Evolutionary conservation across 345 rosid species (phyloP).

Genomic region (Viola odorata): DNA sequence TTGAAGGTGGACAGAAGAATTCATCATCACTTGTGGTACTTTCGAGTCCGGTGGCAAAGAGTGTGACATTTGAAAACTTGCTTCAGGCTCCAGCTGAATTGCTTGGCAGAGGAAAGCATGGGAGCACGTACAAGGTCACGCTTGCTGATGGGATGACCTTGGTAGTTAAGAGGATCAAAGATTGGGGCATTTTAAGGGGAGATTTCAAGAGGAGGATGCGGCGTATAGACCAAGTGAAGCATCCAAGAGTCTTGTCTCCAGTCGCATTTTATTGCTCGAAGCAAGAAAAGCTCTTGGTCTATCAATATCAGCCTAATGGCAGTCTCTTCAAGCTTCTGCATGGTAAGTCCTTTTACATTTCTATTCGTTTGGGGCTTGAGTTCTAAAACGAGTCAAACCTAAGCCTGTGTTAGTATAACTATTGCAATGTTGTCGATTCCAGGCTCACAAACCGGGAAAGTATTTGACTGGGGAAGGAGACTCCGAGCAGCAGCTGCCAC

Average conservation of each 20-base stretch:
- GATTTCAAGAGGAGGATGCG: conserved; percentile 44
- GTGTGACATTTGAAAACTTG: conserved; percentile 46
- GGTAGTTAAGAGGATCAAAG: conserved; percentile 54
- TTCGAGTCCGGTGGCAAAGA: conserved; percentile 25
- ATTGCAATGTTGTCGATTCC: conserved; percentile 9
- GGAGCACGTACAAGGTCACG: conserved; percentile 54
- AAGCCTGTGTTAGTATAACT: neutral
- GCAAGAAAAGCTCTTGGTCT: conserved; percentile 56
- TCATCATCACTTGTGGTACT: conserved; percentile 43
- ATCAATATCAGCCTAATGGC: conserved; percentile 46
- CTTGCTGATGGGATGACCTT: conserved; percentile 30
- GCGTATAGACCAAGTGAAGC: conserved; percentile 39
- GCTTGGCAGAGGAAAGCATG: conserved; percentile 55
- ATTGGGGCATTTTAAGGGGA: conserved; percentile 31
- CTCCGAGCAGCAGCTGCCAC: conserved; percentile 33
- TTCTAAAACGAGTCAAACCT: neutral
- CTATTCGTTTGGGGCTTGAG: neutral
- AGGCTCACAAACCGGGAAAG: conserved; percentile 36
- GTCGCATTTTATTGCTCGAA: conserved; percentile 54
- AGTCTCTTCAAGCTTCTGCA: conserved; percentile 55
- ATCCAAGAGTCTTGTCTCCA: conserved; percentile 40
- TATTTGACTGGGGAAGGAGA: conserved; percentile 50
- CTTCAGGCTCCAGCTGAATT: conserved; percentile 57
- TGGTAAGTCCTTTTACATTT: conserved; percentile 26
- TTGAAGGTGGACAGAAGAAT: conserved; percentile 23